A percentile compares a stretch with the other conserved stretches of the same genome.
phyloP scores from a whole-genome alignment of 306 rosid genomes.

The Rosa rugosa region DNA sequence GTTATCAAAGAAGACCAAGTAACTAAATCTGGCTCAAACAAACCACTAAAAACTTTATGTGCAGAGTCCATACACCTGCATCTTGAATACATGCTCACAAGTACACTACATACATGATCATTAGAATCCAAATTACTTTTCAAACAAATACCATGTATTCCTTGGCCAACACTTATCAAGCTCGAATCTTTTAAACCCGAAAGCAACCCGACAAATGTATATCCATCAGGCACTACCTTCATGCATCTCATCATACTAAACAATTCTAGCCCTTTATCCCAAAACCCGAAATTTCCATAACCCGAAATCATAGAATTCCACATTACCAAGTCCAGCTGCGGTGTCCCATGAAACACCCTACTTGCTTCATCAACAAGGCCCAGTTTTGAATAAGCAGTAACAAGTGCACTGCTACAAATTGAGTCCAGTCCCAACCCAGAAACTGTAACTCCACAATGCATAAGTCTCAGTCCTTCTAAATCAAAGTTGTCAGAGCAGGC shows the following conservation, averaged over 20 bases:
- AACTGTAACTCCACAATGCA: slow-evolving; percentile 35
- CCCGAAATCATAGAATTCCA: slow-evolving; percentile 85
- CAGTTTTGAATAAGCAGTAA: slow-evolving; percentile 65
- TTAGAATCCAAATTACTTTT: slow-evolving; percentile 58
- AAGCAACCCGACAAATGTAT: slow-evolving; percentile 71
- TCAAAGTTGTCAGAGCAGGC: slow-evolving; percentile 41
- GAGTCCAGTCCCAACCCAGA: slow-evolving; percentile 43
- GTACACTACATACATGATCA: slow-evolving; percentile 62
- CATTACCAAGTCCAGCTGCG: slow-evolving; percentile 65
- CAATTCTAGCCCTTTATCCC: slow-evolving; percentile 55
- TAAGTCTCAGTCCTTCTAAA: slow-evolving; percentile 32
- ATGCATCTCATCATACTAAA: slow-evolving; percentile 54
- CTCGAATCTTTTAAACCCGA: slow-evolving; percentile 50
- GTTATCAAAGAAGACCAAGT: slow-evolving; percentile 82
- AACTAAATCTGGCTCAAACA: slow-evolving; percentile 71
- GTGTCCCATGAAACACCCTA: slow-evolving; percentile 57
- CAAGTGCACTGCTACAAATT: slow-evolving; percentile 52
- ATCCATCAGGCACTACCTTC: slow-evolving; percentile 67
- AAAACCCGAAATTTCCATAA: slow-evolving; percentile 53
- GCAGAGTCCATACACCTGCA: slow-evolving; percentile 65
- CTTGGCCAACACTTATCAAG: slow-evolving; percentile 55
- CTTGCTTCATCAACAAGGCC: slow-evolving; percentile 60
- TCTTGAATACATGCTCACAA: slow-evolving; percentile 83
- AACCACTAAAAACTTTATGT: slow-evolving; percentile 52
- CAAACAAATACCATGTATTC: slow-evolving; percentile 61